Percentiles rank a stretch among this genome's conserved stretches.
These are phyloP conservation scores for Dissoconium aciculare DNA, from an alignment of 2,329 filamentous ascomycete genomes.

Conservation along the genomic window DNA sequence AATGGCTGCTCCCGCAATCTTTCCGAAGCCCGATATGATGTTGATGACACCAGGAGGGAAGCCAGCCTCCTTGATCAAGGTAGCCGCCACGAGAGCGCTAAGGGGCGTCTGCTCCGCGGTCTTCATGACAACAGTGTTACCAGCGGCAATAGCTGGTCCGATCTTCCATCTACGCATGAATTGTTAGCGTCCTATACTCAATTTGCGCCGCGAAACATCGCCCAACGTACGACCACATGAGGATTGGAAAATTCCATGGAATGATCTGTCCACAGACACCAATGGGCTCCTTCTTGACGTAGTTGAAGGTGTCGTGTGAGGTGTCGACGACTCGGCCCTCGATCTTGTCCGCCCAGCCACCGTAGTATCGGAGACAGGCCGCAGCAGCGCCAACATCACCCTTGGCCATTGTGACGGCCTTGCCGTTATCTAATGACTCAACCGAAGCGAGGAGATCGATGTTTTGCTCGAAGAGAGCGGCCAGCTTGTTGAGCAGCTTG, in stretches of 20 bases:
- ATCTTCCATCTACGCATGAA: slow-evolving; percentile 72
- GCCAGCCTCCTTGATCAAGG: slow-evolving; percentile 57
- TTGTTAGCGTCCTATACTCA: slow-evolving; percentile 1
- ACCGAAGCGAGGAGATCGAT: slow-evolving; percentile 60
- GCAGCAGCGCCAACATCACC: slow-evolving; percentile 56
- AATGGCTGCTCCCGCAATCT: slow-evolving; percentile 61
- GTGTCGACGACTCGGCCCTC: slow-evolving; percentile 77
- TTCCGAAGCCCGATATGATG: slow-evolving; percentile 64
- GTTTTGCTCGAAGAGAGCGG: slow-evolving; percentile 68
- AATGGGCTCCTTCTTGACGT: slow-evolving; percentile 63
- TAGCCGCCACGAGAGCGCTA: slow-evolving; percentile 49
- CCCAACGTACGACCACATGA: slow-evolving; percentile 17
- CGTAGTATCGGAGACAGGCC: slow-evolving; percentile 70
- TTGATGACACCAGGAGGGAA: slow-evolving; percentile 59
- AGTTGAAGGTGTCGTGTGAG: slow-evolving; percentile 63
- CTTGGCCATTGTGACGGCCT: slow-evolving; percentile 61
- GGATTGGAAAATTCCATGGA: slow-evolving; percentile 31
- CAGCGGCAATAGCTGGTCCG: slow-evolving; percentile 54
- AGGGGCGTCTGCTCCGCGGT: slow-evolving; percentile 64
- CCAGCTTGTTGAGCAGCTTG: slow-evolving; percentile 56
- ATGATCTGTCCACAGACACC: slow-evolving; percentile 64
- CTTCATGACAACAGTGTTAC: slow-evolving; percentile 61
- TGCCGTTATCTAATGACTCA: slow-evolving; percentile 80
- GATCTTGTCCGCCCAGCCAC: slow-evolving; percentile 85
- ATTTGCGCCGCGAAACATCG: no score